phyloP scores from a whole-genome alignment of 495 filamentous ascomycete genomes.

The Neurospora hispaniola region DNA sequence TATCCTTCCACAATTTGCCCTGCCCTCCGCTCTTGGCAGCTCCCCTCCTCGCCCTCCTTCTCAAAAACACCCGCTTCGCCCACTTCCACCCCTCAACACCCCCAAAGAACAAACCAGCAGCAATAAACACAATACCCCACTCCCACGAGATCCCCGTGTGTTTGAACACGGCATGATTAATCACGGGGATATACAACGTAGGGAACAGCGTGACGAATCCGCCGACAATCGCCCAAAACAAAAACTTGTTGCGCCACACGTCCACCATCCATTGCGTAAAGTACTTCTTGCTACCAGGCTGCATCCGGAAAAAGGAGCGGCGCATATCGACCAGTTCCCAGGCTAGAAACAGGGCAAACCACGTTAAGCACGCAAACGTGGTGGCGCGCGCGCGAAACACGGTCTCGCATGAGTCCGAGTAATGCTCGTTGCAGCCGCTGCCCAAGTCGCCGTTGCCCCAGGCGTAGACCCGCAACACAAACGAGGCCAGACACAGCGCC shows the following conservation, averaged over 20 bases:
- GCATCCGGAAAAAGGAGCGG: slow-evolving; percentile 56
- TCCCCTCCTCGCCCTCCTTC: slow-evolving; percentile 9
- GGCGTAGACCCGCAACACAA: slow-evolving; percentile 49
- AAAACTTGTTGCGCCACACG: slow-evolving; percentile 59
- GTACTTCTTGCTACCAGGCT: slow-evolving; percentile 47
- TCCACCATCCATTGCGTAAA: slow-evolving; percentile 44
- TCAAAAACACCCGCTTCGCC: slow-evolving; percentile 38
- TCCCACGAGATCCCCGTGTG: slow-evolving; percentile 64
- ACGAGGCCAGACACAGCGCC: slow-evolving; percentile 34
- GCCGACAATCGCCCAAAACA: slow-evolving; percentile 62
- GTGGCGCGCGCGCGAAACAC: slow-evolving; percentile 70
- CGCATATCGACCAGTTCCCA: slow-evolving; percentile 67
- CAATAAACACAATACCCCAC: slow-evolving; percentile 53
- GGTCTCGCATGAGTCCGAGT: slow-evolving; percentile 41
- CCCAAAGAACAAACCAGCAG: slow-evolving; percentile 52
- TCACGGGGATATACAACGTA: slow-evolving; percentile 58
- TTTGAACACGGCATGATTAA: slow-evolving; percentile 63
- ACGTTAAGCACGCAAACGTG: slow-evolving; percentile 66
- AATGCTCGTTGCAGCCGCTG: slow-evolving; percentile 50
- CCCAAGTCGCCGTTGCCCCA: slow-evolving; percentile 61
- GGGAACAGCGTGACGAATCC: slow-evolving; percentile 62
- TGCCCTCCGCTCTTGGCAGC: background rate
- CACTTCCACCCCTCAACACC: slow-evolving; percentile 46
- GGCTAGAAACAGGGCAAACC: slow-evolving; percentile 58
- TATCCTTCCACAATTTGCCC: slow-evolving; percentile 22